A percentile compares a stretch with the other conserved stretches of the same genome.
phyloP scores from a whole-genome alignment of 1,139 yeast species.

The Yamadazyma diospyri region DNA sequence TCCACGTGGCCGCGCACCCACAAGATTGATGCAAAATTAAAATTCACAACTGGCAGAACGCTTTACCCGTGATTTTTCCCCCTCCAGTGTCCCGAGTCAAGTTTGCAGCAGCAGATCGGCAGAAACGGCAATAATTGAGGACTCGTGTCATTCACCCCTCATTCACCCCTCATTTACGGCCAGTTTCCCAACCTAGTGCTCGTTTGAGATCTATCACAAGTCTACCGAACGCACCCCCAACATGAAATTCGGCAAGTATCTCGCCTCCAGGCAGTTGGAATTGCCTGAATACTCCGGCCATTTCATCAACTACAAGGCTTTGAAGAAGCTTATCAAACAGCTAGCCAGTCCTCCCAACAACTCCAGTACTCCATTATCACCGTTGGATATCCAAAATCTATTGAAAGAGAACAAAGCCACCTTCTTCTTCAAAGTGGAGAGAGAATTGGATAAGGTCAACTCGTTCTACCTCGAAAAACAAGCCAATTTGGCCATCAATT shows the following conservation, averaged over 20 bases:
- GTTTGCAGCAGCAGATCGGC: no score
- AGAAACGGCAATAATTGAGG: no score
- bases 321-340: conserved; percentile 76
- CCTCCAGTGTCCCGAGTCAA: no score
- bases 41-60: no score
- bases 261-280: conserved; percentile 91
- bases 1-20: no score
- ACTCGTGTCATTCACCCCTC: no score
- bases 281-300: conserved; percentile 92
- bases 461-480: conserved; percentile 86
- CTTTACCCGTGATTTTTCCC: no score
- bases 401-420: conserved; percentile 90
- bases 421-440: conserved; percentile 86
- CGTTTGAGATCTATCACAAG: background rate
- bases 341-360: conserved; percentile 43
- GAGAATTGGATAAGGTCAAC: conserved; percentile 93
- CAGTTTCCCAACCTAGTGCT: no score
- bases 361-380: conserved; percentile 18
- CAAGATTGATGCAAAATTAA: no score
- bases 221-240: no score
- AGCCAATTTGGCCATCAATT: conserved; percentile 72
- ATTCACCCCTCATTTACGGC: no score
- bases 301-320: conserved; percentile 90
- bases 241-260: conserved; percentile 91
- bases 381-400: conserved; percentile 48